Evolutionary conservation across 1,284 basidiomycete genomes (phyloP).

Genomic region (Pyrrhoderma lamaoense): DNA sequence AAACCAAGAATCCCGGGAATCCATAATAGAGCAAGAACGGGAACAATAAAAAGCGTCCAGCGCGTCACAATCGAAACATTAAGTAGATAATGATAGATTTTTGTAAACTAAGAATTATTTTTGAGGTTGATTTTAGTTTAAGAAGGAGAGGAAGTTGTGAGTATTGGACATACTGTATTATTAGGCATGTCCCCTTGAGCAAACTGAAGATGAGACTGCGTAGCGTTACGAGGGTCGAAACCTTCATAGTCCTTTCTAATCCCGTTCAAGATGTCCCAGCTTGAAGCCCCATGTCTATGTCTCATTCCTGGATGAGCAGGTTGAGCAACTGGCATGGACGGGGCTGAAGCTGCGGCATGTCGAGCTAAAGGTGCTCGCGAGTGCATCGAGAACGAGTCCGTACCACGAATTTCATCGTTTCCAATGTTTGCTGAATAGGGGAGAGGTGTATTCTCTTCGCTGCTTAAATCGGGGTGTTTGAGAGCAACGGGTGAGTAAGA

Average conservation of each 20-base stretch:
- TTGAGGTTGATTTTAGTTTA: not conserved
- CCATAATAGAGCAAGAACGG: conserved; percentile 66
- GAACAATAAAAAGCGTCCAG: conserved; percentile 76
- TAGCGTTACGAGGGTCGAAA: conserved; percentile 51
- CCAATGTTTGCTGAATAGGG: no score
- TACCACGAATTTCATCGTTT: conserved; percentile 5
- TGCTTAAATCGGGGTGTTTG: no score
- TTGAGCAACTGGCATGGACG: not conserved
- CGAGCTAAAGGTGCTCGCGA: conserved; percentile 12
- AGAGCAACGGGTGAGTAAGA: no score
- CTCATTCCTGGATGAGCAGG: conserved; percentile 8
- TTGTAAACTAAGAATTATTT: conserved; percentile 35
- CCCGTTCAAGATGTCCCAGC: conserved; percentile 50
- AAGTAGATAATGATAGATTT: conserved; percentile 68
- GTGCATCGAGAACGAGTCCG: conserved; percentile 17
- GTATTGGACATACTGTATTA: conserved; percentile 36
- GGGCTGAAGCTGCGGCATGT: not conserved
- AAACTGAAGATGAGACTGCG: conserved; percentile 45
- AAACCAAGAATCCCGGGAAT: conserved; percentile 70
- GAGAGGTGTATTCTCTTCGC: no score
- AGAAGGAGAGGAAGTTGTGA: not conserved
- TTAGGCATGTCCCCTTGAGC: conserved; percentile 60
- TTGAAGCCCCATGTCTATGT: conserved; percentile 23
- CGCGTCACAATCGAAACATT: conserved; percentile 73
- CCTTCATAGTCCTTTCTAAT: conserved; percentile 51